Evolutionary conservation across 306 rosid genomes (phyloP).

Genomic region (Castanea mollissima): DNA sequence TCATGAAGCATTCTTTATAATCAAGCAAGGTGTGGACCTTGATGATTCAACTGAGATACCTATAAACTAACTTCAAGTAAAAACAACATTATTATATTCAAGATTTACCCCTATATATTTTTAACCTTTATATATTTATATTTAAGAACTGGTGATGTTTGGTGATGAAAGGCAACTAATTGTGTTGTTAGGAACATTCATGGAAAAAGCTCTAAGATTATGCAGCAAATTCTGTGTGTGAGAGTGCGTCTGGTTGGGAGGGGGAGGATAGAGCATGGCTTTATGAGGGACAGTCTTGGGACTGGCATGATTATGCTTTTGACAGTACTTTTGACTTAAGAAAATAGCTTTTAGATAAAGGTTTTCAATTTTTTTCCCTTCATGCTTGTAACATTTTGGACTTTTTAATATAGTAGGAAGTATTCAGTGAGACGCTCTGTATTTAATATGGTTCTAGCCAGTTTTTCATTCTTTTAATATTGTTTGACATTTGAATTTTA

Average conservation of each 20-base stretch:
- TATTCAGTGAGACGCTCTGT: background rate
- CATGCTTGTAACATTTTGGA: background rate
- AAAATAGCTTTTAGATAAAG: background rate
- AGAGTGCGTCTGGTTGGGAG: no score
- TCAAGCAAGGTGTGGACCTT: no score
- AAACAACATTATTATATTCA: background rate
- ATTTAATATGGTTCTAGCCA: background rate
- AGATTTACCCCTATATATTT: background rate
- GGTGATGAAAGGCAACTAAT: no score
- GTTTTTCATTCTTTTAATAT: background rate
- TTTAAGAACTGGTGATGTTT: no score
- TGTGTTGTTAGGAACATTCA: no score
- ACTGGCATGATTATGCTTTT: background rate
- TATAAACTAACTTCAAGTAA: no score
- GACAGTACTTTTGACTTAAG: background rate
- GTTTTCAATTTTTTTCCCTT: background rate
- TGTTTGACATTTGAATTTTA: slow-evolving; percentile 5
- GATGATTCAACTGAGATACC: no score
- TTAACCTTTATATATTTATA: background rate
- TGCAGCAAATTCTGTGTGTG: no score
- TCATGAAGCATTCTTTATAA: background rate
- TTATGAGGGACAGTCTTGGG: no score
- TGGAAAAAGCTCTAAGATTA: no score
- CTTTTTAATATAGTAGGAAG: no score
- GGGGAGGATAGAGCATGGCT: no score